Percentiles rank a stretch among this genome's conserved stretches.
Evolutionary conservation across 2,329 filamentous ascomycete species (phyloP).

Genomic region (Aspergillus novofumigatus): DNA sequence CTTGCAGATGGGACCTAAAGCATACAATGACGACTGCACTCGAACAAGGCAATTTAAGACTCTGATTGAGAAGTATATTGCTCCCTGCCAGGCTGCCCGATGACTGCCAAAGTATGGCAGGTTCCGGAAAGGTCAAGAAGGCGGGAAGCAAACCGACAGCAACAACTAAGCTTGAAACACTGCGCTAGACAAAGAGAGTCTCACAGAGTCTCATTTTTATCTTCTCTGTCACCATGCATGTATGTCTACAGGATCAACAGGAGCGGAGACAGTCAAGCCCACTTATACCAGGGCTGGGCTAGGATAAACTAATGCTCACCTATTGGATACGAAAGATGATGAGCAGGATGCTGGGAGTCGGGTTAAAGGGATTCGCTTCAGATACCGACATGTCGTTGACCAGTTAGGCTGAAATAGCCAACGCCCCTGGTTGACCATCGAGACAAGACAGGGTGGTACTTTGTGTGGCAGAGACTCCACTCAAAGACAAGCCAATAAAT

Average conservation of each 20-base stretch:
- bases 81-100: slow-evolving; percentile 16
- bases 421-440: slow-evolving; percentile 17
- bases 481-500: slow-evolving; percentile 15
- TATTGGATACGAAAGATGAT: slow-evolving; percentile 20
- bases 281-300: slow-evolving; percentile 10
- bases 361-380: slow-evolving; percentile 16
- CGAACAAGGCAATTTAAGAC: slow-evolving; percentile 9
- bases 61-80: not conserved
- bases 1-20: slow-evolving; percentile 16
- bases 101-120: slow-evolving; percentile 17
- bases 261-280: slow-evolving; percentile 17
- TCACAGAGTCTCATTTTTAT: slow-evolving; percentile 10
- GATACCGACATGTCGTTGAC: not conserved
- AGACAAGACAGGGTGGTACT: slow-evolving; percentile 12
- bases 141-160: not conserved
- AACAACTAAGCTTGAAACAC: slow-evolving; percentile 15
- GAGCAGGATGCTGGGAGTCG: slow-evolving; percentile 17
- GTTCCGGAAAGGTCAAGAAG: slow-evolving; percentile 3
- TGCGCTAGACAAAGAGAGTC: slow-evolving; percentile 13
- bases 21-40: slow-evolving; percentile 11
- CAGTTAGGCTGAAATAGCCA: not conserved
- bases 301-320: slow-evolving; percentile 16
- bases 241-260: slow-evolving; percentile 11
- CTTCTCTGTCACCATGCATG: slow-evolving; percentile 12
- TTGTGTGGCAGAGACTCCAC: slow-evolving; percentile 23